Evolutionary conservation across 148 eudicot species (phyloP), one percentile per base, ranked within the genome.

Genomic region (Polygonum maritimum): DNA sequence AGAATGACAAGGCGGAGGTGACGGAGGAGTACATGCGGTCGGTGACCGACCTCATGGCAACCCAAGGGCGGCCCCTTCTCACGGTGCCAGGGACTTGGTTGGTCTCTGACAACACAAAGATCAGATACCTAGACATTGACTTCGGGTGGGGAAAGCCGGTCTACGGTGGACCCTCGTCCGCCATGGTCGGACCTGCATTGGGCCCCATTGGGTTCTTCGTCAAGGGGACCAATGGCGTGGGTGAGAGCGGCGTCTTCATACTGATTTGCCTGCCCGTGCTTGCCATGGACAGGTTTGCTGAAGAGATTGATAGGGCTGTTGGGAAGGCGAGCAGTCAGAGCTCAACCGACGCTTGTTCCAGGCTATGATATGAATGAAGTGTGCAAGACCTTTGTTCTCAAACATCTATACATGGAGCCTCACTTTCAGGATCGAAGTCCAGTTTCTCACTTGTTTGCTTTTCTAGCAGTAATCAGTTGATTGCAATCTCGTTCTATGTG

Each of bases 71-170:
- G 6, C 65, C 80, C 5, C 74, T 13, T 16, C 74, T 52, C 22
- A 14, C 36, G 4, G 40, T 38, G 26, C 35, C 14, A 4, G 51
- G 81, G 40, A 55, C 5, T 5, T 78, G 39, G n/a, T 3, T 81
- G 2, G 84, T 71, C 18, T 75, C 84, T 8, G 81, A 81, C 41
- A 13, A 40, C 2, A 57, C 78, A 0, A 13, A 40, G 14, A 51
- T 19, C 0, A 72, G 78, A 18, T 69, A 75, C 11, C 14, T 16
- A 11, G 55, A 58, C 8, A 38, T 81, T 7, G 79, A 81, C 55
- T 81, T 78, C 7, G 84, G 84, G 48, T 81, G 84, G 84, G 84
- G 84, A 15, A 75, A 75, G 14, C 78, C 81, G 10, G 62, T 58
- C 0, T 78, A 81, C 39, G 11, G 76, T 81, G 26, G 81, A 76